phyloP scores from a whole-genome alignment of 129 eudicot species.

The Apium graveolens region DNA sequence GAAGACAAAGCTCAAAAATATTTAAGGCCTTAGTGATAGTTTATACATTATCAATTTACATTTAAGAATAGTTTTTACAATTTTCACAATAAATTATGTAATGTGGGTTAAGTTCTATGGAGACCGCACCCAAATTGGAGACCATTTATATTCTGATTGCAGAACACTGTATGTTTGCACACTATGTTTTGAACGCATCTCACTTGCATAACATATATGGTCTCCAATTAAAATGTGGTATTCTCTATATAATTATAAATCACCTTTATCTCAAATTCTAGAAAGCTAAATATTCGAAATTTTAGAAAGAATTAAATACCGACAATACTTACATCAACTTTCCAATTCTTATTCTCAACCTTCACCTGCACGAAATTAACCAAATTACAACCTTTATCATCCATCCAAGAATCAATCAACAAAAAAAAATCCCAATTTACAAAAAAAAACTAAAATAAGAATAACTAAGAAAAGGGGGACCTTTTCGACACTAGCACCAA shows the following conservation, averaged over 20 bases:
- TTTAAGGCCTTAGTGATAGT: neutral
- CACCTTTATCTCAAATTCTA: neutral
- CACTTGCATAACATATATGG: too few relatives aligned
- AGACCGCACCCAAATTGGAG: too few relatives aligned
- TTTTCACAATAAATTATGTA: neutral
- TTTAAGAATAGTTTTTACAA: too few relatives aligned
- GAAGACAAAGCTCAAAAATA: neutral
- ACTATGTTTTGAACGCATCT: too few relatives aligned
- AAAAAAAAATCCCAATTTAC: neutral
- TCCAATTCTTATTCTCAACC: slow-evolving; percentile 90
- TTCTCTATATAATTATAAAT: neutral
- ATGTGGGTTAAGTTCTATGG: too few relatives aligned
- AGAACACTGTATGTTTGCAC: too few relatives aligned
- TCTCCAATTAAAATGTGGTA: too few relatives aligned
- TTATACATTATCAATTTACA: too few relatives aligned
- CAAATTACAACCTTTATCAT: slow-evolving; percentile 3
- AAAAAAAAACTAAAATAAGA: neutral
- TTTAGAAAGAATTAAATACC: neutral
- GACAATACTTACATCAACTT: slow-evolving; percentile 63
- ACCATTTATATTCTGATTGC: too few relatives aligned
- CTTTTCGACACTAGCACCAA: slow-evolving; percentile 92
- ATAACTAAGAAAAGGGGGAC: slow-evolving; percentile 12
- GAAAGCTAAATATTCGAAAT: neutral
- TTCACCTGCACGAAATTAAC: slow-evolving; percentile 52
- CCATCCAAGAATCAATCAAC: neutral